Conservation (phyloP, 2,329 filamentous ascomycete genomes). For the Sordariomycetes sp. region DNA sequence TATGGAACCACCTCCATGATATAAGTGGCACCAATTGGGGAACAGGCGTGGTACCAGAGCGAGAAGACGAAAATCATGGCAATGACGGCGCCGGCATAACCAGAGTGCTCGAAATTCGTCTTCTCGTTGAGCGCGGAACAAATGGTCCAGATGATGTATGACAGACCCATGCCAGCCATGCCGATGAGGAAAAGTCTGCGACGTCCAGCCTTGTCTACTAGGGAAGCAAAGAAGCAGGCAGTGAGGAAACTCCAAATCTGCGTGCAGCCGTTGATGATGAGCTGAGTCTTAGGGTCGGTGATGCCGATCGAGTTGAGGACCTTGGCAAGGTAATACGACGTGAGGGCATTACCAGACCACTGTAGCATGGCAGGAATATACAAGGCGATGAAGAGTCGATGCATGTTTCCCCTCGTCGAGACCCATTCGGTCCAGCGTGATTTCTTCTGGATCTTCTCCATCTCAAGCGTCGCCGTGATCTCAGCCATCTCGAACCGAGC, state of each 20-base stretch:
- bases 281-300: conserved; percentile 24
- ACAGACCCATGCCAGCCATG: conserved; percentile 30
- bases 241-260: conserved; percentile 12
- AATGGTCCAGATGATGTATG: conserved; percentile 35
- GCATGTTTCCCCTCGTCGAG: conserved; percentile 12
- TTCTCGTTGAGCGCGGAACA: conserved; percentile 34
- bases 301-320: conserved; percentile 29
- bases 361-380: conserved; percentile 7
- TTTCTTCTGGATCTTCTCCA: conserved; percentile 16
- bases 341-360: not conserved
- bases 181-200: conserved; percentile 37
- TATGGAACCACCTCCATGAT: too few relatives aligned
- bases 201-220: conserved; percentile 29
- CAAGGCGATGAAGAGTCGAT: conserved; percentile 11
- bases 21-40: too few relatives aligned
- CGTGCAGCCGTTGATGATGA: conserved; percentile 26
- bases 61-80: too few relatives aligned
- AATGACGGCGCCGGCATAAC: too few relatives aligned
- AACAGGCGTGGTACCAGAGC: too few relatives aligned
- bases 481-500: conserved; percentile 30
- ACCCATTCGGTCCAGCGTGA: conserved; percentile 11
- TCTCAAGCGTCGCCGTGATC: conserved; percentile 21
- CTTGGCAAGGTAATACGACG: conserved; percentile 19
- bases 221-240: conserved; percentile 23
- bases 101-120: too few relatives aligned